Conservation (phyloP, 345 rosid species). For the Salix purpurea region DNA sequence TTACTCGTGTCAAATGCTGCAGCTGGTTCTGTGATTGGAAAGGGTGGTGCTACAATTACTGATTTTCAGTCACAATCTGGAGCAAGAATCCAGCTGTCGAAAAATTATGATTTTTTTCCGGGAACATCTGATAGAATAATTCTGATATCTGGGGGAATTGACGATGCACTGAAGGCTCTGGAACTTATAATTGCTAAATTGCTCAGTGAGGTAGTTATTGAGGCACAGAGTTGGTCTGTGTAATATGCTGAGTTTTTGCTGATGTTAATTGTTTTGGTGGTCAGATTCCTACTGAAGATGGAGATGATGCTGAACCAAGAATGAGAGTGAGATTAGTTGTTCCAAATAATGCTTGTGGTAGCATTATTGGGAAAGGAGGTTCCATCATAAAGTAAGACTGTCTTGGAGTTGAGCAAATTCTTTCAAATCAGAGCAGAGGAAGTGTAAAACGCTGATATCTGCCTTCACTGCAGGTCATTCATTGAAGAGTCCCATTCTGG, state of each 20-base stretch:
- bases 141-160: constrained; percentile 71
- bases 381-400: constrained; percentile 70
- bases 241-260: constrained; percentile 1
- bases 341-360: constrained; percentile 94
- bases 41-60: constrained; percentile 94
- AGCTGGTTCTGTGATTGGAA: constrained; percentile 98
- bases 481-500: constrained; percentile 93
- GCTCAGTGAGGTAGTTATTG: constrained; percentile 69
- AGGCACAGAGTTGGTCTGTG: neutral
- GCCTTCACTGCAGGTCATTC: constrained; percentile 66
- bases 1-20: constrained; percentile 97
- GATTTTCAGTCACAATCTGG: constrained; percentile 95
- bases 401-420: neutral
- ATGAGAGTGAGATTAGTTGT: constrained; percentile 83
- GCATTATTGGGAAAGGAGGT: constrained; percentile 99
- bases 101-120: constrained; percentile 87
- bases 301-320: constrained; percentile 72
- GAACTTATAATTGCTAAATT: constrained; percentile 84
- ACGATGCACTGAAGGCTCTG: constrained; percentile 71
- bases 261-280: constrained; percentile 19
- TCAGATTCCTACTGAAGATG: constrained; percentile 75
- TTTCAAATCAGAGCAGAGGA: neutral
- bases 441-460: constrained; percentile 19
- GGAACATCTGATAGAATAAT: constrained; percentile 94
- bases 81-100: constrained; percentile 92